Percentiles rank a stretch among this genome's conserved stretches.
Evolutionary conservation across 2,329 filamentous ascomycete species (phyloP).

Genomic region (Beauveria asiatica): DNA sequence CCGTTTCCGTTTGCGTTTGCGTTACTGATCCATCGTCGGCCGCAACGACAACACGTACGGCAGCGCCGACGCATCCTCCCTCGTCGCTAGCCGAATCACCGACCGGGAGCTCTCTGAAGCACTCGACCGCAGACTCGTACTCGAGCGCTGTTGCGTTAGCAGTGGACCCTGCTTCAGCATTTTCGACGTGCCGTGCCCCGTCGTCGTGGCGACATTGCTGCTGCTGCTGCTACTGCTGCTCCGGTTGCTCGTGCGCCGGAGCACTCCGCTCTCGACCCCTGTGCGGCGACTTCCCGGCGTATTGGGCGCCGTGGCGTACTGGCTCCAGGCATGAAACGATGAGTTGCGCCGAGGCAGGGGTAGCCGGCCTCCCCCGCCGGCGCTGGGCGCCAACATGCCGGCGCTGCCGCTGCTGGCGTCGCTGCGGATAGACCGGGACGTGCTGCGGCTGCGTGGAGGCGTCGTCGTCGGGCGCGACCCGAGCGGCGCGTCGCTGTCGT

Average conservation of each 20-base stretch:
- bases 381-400: neutral
- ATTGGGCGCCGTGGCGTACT: conserved; percentile 46
- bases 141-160: conserved; percentile 30
- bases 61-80: conserved; percentile 23
- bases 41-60: conserved; percentile 30
- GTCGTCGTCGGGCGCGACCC: conserved; percentile 35
- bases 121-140: conserved; percentile 30
- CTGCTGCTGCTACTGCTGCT: conserved; percentile 20
- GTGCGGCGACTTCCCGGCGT: conserved; percentile 38
- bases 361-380: conserved; percentile 8
- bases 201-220: conserved; percentile 32
- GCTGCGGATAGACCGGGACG: conserved; percentile 20
- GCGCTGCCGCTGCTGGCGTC: conserved; percentile 18
- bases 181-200: neutral
- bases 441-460: conserved; percentile 25
- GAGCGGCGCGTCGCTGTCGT: conserved; percentile 37
- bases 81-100: conserved; percentile 40
- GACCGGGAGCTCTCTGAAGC: conserved; percentile 31
- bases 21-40: conserved; percentile 20
- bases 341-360: conserved; percentile 28
- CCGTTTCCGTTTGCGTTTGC: neutral
- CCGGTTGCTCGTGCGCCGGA: conserved; percentile 28
- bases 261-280: conserved; percentile 23
- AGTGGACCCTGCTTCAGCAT: conserved; percentile 31
- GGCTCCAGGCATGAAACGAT: conserved; percentile 35